Evolutionary conservation across 306 rosid genomes (phyloP).

Genomic region (Inga leiocalycina): DNA sequence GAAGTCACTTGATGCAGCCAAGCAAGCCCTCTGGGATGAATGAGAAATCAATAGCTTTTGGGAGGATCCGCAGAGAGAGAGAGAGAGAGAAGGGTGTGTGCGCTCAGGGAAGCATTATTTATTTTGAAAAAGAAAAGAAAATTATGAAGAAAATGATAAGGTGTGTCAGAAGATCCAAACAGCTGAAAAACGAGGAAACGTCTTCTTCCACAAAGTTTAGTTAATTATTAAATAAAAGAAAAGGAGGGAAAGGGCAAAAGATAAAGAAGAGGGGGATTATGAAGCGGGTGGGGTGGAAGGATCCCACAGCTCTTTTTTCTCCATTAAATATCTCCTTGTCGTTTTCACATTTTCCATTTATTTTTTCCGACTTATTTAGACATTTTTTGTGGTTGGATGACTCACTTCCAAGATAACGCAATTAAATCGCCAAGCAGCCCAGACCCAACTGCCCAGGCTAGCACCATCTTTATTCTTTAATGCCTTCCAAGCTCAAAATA

Average conservation of each 20-base stretch:
- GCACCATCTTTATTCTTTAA: conserved; percentile 80
- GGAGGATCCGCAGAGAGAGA: conserved; percentile 34
- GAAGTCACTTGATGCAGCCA: conserved; percentile 70
- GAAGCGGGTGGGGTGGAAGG: conserved; percentile 56
- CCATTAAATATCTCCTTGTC: conserved; percentile 92
- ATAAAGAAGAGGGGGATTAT: conserved; percentile 40
- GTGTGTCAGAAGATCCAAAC: conserved; percentile 88
- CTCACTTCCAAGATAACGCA: conserved; percentile 86
- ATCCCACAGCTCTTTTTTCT: conserved; percentile 63
- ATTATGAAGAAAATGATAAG: conserved; percentile 49
- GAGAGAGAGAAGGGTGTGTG: conserved; percentile 34
- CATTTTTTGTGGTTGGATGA: conserved; percentile 70
- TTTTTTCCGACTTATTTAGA: conserved; percentile 39
- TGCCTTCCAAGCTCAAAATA: conserved; percentile 45
- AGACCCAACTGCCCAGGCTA: conserved; percentile 75
- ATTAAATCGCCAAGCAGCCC: conserved; percentile 61
- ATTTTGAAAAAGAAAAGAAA: neutral
- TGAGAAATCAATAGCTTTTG: conserved; percentile 59
- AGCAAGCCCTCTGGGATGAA: conserved; percentile 62
- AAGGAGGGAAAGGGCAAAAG: neutral
- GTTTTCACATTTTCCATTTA: conserved; percentile 60
- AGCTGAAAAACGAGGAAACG: conserved; percentile 97
- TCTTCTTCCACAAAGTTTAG: conserved; percentile 78
- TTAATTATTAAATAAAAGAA: conserved; percentile 18
- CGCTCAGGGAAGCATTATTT: conserved; percentile 39